Percentiles rank a stretch among this genome's conserved stretches.
phyloP scores from a whole-genome alignment of 2,329 filamentous ascomycete species.

The Penicillium sp. region DNA sequence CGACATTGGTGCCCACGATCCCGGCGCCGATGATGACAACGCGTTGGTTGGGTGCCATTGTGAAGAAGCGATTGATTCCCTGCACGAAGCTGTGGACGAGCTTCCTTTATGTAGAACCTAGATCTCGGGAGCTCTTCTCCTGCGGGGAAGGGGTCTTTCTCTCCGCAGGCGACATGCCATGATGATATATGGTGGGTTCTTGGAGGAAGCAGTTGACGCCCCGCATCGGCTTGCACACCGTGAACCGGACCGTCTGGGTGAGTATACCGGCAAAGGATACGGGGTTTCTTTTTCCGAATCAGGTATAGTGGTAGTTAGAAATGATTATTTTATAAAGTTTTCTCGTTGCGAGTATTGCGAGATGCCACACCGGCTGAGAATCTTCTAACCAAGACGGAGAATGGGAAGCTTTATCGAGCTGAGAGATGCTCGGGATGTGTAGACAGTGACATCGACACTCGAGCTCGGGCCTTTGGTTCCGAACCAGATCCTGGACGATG shows the following conservation, averaged over 20 bases:
- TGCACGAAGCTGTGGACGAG: constrained; percentile 3
- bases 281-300: constrained; percentile 5
- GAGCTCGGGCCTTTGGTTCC: constrained; percentile 3
- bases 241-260: constrained; percentile 4
- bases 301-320: background rate
- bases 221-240: constrained; percentile 15
- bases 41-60: constrained; percentile 40
- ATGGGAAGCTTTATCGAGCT: background rate
- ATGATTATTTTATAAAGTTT: background rate
- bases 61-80: constrained; percentile 5
- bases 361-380: background rate
- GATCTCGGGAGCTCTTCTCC: constrained; percentile 3
- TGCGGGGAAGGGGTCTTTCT: constrained; percentile 3
- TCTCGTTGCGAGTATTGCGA: background rate
- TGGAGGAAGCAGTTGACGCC: constrained; percentile 6
- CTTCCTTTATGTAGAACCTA: constrained; percentile 12
- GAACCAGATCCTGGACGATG: constrained; percentile 4
- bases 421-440: background rate
- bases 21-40: constrained; percentile 63
- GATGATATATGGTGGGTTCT: constrained; percentile 7
- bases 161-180: constrained; percentile 9
- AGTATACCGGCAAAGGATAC: constrained; percentile 11
- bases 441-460: background rate
- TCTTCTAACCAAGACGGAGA: background rate
- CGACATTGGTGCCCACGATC: constrained; percentile 63